These are phyloP conservation scores for Lodderomyces metapsilosis DNA, from an alignment of 1,139 yeast species.

Conservation along the genomic window DNA sequence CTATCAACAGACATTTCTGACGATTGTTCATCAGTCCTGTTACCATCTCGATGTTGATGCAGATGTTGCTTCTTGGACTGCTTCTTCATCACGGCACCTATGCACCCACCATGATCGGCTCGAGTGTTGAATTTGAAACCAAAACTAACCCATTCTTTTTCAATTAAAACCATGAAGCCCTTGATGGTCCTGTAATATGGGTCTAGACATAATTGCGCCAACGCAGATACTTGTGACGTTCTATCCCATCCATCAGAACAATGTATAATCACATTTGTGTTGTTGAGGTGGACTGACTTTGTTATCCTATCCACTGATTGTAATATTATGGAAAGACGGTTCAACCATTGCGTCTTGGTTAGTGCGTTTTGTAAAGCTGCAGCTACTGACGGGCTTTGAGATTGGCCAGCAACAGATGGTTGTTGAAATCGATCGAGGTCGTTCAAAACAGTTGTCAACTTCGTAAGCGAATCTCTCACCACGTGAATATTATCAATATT, in stretches of 20 bases:
- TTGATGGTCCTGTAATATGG: constrained; percentile 85
- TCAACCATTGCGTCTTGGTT: constrained; percentile 76
- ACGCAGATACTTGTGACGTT: constrained; percentile 83
- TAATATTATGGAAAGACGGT: constrained; percentile 64
- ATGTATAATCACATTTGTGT: constrained; percentile 81
- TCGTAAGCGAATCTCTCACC: constrained; percentile 79
- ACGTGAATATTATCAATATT: constrained; percentile 96
- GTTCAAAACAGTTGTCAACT: constrained; percentile 59
- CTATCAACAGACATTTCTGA: constrained; percentile 15
- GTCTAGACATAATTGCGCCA: constrained; percentile 84
- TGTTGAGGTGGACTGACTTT: constrained; percentile 76
- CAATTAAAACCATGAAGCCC: constrained; percentile 82
- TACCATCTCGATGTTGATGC: not conserved
- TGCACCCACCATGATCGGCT: constrained; percentile 66
- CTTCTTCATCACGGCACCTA: constrained; percentile 37
- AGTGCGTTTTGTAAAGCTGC: constrained; percentile 45
- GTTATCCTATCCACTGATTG: constrained; percentile 77
- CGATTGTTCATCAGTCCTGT: constrained; percentile 14
- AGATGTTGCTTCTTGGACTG: constrained; percentile 14
- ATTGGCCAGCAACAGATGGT: constrained; percentile 16
- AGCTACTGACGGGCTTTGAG: constrained; percentile 16
- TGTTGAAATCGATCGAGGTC: constrained; percentile 58
- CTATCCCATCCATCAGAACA: constrained; percentile 99
- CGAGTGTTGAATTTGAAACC: constrained; percentile 89
- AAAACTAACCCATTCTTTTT: constrained; percentile 94